Conservation (phyloP, 345 rosid species). For the Aquilaria malaccensis region DNA sequence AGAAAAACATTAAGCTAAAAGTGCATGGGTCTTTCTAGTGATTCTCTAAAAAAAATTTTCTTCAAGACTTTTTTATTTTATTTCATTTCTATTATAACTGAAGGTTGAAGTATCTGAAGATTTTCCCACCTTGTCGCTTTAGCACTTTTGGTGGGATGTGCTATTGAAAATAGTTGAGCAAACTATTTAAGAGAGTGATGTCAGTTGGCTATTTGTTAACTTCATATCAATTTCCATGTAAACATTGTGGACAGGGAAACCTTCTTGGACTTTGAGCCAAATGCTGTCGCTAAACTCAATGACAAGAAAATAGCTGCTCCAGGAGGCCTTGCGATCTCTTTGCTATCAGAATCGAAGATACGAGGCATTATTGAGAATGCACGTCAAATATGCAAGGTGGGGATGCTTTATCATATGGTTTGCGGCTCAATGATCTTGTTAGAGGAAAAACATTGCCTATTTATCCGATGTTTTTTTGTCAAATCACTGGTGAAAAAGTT, state of each 20-base stretch:
- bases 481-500: neutral
- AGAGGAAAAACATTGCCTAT: neutral
- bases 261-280: conserved; percentile 68
- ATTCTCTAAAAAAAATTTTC: no score
- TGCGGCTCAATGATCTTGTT: neutral
- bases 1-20: no score
- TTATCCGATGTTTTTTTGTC: neutral
- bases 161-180: no score
- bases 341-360: conserved; percentile 66
- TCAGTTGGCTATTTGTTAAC: no score
- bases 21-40: no score
- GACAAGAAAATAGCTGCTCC: conserved; percentile 53
- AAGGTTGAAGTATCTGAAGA: no score
- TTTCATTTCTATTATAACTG: no score
- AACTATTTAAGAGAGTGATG: no score
- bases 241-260: conserved; percentile 46
- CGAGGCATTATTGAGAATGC: conserved; percentile 75
- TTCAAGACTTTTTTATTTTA: no score
- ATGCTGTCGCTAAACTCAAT: conserved; percentile 48
- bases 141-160: no score
- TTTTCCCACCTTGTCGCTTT: no score
- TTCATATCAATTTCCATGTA: no score
- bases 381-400: conserved; percentile 69
- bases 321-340: conserved; percentile 49
- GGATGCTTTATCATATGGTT: neutral